Percentiles rank a stretch among this genome's conserved stretches.
Conservation (phyloP, 805 yeast species). For the Teunomyces pallodes region DNA sequence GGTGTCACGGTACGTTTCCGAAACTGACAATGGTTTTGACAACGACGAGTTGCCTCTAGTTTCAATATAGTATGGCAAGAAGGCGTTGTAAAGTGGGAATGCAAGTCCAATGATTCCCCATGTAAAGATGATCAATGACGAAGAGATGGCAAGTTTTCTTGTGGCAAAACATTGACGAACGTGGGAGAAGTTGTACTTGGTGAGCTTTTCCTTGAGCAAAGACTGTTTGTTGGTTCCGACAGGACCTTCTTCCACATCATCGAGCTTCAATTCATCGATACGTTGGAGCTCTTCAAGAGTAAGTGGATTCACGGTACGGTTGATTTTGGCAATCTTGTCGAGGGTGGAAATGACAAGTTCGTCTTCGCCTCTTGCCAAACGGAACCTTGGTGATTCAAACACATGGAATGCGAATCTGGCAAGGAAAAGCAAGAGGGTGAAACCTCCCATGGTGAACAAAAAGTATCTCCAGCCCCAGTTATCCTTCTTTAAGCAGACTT, state of each 20-base stretch:
- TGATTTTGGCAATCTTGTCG: conserved; percentile 45
- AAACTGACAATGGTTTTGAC: conserved; percentile 26
- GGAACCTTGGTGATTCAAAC: conserved; percentile 56
- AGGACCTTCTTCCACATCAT: conserved; percentile 15
- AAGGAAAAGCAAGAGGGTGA: conserved; percentile 39
- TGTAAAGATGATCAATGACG: conserved; percentile 39
- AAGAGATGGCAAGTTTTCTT: conserved; percentile 42
- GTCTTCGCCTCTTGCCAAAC: conserved; percentile 51
- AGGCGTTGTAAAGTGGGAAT: conserved; percentile 56
- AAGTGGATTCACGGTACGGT: conserved; percentile 38
- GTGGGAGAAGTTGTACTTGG: conserved; percentile 33
- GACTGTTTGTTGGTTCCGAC: conserved; percentile 14
- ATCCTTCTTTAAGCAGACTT: conserved; percentile 38
- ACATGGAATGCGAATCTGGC: conserved; percentile 38
- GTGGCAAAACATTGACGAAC: conserved; percentile 47
- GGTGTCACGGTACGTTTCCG: conserved; percentile 30
- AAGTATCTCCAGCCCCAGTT: conserved; percentile 66
- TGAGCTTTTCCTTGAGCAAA: conserved; percentile 23
- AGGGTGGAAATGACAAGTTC: conserved; percentile 45
- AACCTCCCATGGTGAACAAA: conserved; percentile 46
- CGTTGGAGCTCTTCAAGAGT: conserved; percentile 46
- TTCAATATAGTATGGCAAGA: conserved; percentile 51
- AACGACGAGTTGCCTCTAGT: conserved; percentile 33
- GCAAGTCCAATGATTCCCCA: conserved; percentile 61
- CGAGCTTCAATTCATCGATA: conserved; percentile 37